Base-by-base conservation (phyloP, 805 yeast species). In the Metschnikowia lachancei region DNA sequence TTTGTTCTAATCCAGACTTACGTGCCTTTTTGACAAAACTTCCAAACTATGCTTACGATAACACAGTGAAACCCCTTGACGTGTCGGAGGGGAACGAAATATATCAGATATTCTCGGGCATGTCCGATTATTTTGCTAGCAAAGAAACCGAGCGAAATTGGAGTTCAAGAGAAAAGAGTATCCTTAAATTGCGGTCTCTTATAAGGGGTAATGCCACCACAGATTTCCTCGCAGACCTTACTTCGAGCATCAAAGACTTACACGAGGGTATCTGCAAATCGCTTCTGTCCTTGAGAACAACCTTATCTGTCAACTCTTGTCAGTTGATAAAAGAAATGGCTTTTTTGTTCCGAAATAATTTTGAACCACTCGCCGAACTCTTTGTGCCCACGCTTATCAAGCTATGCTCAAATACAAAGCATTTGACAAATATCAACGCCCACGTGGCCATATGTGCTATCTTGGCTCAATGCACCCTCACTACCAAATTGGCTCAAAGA, bases 71-170 rank as follows among this genome's bases (percentile, higher is more conserved):
- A 20, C 59, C 77, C 0, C 50, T 65, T 6, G 53, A 67, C 39
- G 65, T 33, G 61, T 60, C 11, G 59, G 62, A 31, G 55, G 39
- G 51, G 3, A 59, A 61, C 17, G 50, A 52, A 3, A 43, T 72
- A 13, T 39, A 51, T 29, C 49, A 45, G 13, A 43, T 51, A 3
- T 24, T 63, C 4, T 45, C 55, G 8, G 61, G 52, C 1, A 45
- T 62, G 36, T 10, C 37, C 1, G 64, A 67, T 1, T 53, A 56
- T 12, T 90, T 92, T 56, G 77, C 73, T 8, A 85, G 84, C 4
- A 73, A 84, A 57, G 99, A 94, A 62, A 85, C 95, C 0, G 99
- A 94, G 59, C 75, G 76, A 48, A 94, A 94, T 61, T 94, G 99
- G 99, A 65, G 71, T 18, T 55, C 58, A 0, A 75, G 99, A 58